These are phyloP conservation scores for Podaxis sp. DNA, from an alignment of 768 basidiomycete genomes.

Conservation along the genomic window DNA sequence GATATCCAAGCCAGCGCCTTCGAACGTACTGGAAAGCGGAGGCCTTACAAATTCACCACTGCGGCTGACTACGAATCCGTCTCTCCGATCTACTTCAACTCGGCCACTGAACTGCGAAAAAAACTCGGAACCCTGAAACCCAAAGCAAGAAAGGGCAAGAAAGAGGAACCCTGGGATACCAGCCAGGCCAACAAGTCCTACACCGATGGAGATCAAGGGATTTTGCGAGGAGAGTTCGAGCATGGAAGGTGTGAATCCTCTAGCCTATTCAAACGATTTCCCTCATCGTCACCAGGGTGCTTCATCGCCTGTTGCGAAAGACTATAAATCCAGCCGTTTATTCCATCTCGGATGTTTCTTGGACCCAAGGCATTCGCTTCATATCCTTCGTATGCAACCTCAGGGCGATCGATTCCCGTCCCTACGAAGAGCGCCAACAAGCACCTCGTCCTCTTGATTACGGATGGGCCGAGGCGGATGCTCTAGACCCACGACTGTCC, in stretches of 20 bases:
- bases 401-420: conserved; percentile 24
- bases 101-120: conserved; percentile 26
- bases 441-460: conserved; percentile 30
- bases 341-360: conserved; percentile 23
- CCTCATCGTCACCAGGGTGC: conserved; percentile 17
- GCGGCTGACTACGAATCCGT: conserved; percentile 40
- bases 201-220: conserved; percentile 20
- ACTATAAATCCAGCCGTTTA: conserved; percentile 20
- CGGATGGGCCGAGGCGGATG: conserved; percentile 36
- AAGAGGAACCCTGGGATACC: conserved; percentile 30
- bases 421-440: conserved; percentile 18
- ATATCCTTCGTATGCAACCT: conserved; percentile 29
- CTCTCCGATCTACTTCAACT: conserved; percentile 46
- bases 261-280: background rate
- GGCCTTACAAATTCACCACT: conserved; percentile 14
- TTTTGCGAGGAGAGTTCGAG: conserved; percentile 43
- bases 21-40: conserved; percentile 14
- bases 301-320: conserved; percentile 24
- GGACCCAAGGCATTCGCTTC: conserved; percentile 23
- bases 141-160: conserved; percentile 33
- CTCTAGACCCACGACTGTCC: conserved; percentile 17
- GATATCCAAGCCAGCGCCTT: conserved; percentile 27
- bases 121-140: conserved; percentile 41
- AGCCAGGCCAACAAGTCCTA: conserved; percentile 45
- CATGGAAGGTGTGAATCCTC: conserved; percentile 40